phyloP scores from a whole-genome alignment of 805 yeast species.

The Candida vartiovaarae region DNA sequence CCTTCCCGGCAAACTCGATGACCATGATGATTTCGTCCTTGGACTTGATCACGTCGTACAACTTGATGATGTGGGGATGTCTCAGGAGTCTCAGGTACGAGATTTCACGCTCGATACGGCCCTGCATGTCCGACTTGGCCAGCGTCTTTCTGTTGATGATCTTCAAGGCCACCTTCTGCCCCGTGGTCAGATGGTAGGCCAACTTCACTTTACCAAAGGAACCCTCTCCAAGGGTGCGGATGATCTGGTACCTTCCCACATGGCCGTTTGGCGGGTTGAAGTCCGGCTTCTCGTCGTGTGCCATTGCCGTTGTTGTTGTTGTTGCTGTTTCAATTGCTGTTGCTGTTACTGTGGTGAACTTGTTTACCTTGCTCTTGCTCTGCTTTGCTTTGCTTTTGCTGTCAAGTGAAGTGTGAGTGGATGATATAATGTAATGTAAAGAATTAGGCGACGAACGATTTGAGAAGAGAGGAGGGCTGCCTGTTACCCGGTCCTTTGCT shows the following conservation, averaged over 20 bases:
- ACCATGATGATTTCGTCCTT: constrained; percentile 97
- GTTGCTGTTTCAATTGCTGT: no score
- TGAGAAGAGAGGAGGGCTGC: no score
- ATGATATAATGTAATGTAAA: no score
- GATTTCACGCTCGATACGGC: constrained; percentile 90
- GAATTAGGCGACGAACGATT: no score
- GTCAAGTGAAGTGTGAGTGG: no score
- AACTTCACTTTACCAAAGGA: constrained; percentile 94
- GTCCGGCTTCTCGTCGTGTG: constrained; percentile 22
- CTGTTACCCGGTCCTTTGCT: no score
- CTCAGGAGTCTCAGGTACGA: constrained; percentile 79
- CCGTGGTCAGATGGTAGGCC: constrained; percentile 84
- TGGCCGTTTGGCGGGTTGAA: constrained; percentile 32
- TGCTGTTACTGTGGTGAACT: no score
- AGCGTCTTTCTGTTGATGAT: constrained; percentile 87
- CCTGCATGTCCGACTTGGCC: constrained; percentile 96
- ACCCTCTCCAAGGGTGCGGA: constrained; percentile 92
- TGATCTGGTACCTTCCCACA: constrained; percentile 89
- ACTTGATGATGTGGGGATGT: constrained; percentile 93
- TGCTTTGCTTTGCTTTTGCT: no score
- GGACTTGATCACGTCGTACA: constrained; percentile 91
- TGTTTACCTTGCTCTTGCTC: no score
- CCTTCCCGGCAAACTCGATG: constrained; percentile 94
- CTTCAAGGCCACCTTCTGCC: constrained; percentile 87
- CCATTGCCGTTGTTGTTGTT: constrained; percentile 7